Conservation (phyloP, 306 rosid species). For the Acacia acuminata region DNA sequence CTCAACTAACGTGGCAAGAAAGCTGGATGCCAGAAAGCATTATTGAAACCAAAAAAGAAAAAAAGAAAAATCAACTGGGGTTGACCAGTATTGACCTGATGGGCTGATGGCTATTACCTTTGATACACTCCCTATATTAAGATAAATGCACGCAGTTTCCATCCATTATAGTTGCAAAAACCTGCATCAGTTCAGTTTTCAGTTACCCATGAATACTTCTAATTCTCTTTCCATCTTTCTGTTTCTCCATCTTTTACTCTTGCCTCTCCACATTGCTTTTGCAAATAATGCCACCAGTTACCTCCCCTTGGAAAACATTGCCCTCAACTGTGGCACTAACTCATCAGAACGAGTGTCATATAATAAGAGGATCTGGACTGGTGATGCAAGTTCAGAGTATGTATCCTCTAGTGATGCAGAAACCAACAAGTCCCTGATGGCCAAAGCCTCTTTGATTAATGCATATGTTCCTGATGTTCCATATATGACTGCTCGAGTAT, state of each 20-base stretch:
- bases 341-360: slow-evolving; percentile 11
- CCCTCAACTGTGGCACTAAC: slow-evolving; percentile 39
- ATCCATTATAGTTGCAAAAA: too few species aligned
- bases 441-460: slow-evolving; percentile 12
- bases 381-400: slow-evolving; percentile 37
- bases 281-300: slow-evolving; percentile 7
- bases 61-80: not conserved
- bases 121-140: not conserved
- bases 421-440: slow-evolving; percentile 11
- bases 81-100: not conserved
- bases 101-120: not conserved
- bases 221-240: slow-evolving; percentile 2
- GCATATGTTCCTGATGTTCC: slow-evolving; percentile 34
- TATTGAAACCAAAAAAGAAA: too few species aligned
- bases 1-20: not conserved
- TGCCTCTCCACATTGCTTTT: slow-evolving; percentile 2
- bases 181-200: too few species aligned
- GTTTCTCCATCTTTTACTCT: not conserved
- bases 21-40: not conserved
- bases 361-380: slow-evolving; percentile 40
- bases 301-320: slow-evolving; percentile 39
- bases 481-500: slow-evolving; percentile 41
- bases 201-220: not conserved
- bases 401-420: slow-evolving; percentile 18
- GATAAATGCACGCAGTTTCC: not conserved